Conservation (phyloP, 2,329 filamentous ascomycete genomes). For the Lasiodiplodia sp. region DNA sequence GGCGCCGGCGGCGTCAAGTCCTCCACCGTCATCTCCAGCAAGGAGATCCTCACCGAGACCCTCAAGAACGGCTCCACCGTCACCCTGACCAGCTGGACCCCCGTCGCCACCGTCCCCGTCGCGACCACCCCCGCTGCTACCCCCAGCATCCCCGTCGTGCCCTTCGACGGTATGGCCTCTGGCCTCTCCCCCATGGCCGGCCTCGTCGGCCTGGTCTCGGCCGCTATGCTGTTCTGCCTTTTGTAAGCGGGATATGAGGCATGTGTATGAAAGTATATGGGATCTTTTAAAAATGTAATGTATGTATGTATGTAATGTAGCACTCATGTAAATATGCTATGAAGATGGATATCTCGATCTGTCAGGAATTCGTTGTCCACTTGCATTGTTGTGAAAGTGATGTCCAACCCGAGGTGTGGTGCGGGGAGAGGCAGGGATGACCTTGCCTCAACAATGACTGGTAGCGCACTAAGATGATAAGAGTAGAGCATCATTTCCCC, state of each 20-base stretch:
- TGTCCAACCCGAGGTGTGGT: neutral
- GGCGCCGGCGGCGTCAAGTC: neutral
- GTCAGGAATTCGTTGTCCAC: neutral
- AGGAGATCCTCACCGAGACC: slow-evolving; percentile 11
- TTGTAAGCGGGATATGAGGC: neutral
- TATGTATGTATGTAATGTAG: slow-evolving; percentile 18
- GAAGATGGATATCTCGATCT: neutral
- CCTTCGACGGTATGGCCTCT: slow-evolving; percentile 1
- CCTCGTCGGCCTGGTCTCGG: slow-evolving; percentile 3
- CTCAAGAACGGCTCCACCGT: slow-evolving; percentile 15
- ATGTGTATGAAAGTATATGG: neutral
- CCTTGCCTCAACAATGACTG: no score
- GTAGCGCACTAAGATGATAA: no score
- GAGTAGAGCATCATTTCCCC: neutral
- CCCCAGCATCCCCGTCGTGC: slow-evolving; percentile 1
- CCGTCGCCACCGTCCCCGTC: slow-evolving; percentile 8
- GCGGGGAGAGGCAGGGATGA: neutral
- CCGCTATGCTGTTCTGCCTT: neutral
- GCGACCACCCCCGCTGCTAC: slow-evolving; percentile 3
- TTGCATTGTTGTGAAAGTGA: neutral
- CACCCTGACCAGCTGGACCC: neutral
- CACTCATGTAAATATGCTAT: slow-evolving; percentile 9
- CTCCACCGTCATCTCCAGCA: neutral
- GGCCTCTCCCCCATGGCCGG: neutral
- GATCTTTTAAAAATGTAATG: slow-evolving; percentile 9